Conservation (phyloP, 495 filamentous ascomycete genomes). For the Penicillium paradoxum region DNA sequence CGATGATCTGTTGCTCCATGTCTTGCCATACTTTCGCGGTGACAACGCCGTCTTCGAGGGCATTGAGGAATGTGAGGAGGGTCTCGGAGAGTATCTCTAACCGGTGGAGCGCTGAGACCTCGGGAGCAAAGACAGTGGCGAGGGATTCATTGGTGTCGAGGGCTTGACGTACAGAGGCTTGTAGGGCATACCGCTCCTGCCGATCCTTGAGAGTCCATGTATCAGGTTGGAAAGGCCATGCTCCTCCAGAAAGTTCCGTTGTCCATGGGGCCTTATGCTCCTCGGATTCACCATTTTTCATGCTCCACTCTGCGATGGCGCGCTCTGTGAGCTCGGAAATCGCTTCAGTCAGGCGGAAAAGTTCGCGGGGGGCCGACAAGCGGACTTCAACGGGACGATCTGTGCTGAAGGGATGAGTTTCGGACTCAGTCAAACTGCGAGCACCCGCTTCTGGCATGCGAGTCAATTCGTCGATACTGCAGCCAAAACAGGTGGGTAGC, state of each 20-base stretch:
- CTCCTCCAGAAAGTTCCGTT: constrained; percentile 48
- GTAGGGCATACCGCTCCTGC: constrained; percentile 28
- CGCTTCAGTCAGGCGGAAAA: constrained; percentile 82
- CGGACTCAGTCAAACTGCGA: constrained; percentile 40
- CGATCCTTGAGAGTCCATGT: constrained; percentile 44
- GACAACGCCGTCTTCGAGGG: constrained; percentile 71
- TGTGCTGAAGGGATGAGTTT: constrained; percentile 17
- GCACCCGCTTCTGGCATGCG: constrained; percentile 74
- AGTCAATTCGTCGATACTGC: constrained; percentile 77
- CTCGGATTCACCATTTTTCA: constrained; percentile 54
- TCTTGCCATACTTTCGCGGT: constrained; percentile 61
- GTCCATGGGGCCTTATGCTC: constrained; percentile 50
- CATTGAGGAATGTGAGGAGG: constrained; percentile 64
- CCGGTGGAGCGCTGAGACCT: constrained; percentile 54
- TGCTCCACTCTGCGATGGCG: constrained; percentile 75
- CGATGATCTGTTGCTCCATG: constrained; percentile 58
- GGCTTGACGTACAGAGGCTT: constrained; percentile 52
- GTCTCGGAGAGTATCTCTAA: constrained; percentile 66
- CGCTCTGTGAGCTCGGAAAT: constrained; percentile 72
- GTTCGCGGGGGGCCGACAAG: constrained; percentile 72
- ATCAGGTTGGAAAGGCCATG: constrained; percentile 69
- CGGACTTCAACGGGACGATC: constrained; percentile 47
- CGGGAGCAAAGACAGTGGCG: constrained; percentile 52
- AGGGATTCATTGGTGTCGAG: constrained; percentile 63
- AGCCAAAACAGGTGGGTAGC: constrained; percentile 77